Conservation (phyloP, 2,329 filamentous ascomycete genomes). For the Scytalidium sp. region DNA sequence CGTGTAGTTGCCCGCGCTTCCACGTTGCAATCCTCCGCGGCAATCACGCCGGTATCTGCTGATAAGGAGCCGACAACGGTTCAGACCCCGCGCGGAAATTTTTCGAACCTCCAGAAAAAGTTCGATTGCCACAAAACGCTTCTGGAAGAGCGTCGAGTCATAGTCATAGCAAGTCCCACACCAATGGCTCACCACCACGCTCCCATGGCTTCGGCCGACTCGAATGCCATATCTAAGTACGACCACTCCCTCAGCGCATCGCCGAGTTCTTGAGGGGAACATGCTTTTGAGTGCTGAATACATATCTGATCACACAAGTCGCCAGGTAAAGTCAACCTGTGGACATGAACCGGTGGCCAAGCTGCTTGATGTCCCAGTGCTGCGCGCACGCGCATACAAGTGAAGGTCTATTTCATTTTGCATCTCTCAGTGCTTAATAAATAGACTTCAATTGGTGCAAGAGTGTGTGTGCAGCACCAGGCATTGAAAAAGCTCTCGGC, state of each 20-base stretch:
- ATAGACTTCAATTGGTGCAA: slow-evolving; percentile 8
- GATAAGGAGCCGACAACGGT: background rate
- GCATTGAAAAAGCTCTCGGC: slow-evolving; percentile 30
- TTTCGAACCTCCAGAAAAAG: background rate
- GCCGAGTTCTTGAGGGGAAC: background rate
- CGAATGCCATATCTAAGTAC: background rate
- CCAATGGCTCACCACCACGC: background rate
- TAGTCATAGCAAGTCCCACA: no score
- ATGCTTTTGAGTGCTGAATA: background rate
- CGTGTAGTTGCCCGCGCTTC: background rate
- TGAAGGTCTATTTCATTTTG: no score
- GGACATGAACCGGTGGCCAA: slow-evolving; percentile 23
- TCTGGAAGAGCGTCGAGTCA: background rate
- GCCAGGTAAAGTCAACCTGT: slow-evolving; percentile 19
- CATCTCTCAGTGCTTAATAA: slow-evolving; percentile 3
- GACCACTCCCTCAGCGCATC: background rate
- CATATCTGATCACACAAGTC: background rate
- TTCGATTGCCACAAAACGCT: background rate
- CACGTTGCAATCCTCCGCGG: background rate
- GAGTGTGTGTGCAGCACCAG: no score
- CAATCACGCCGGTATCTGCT: background rate
- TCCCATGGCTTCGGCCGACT: background rate
- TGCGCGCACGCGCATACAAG: slow-evolving; percentile 10
- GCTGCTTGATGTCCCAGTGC: slow-evolving; percentile 1
- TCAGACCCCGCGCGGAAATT: background rate